Evolutionary conservation across 345 rosid species (phyloP).

Genomic region (Syzygium grande): DNA sequence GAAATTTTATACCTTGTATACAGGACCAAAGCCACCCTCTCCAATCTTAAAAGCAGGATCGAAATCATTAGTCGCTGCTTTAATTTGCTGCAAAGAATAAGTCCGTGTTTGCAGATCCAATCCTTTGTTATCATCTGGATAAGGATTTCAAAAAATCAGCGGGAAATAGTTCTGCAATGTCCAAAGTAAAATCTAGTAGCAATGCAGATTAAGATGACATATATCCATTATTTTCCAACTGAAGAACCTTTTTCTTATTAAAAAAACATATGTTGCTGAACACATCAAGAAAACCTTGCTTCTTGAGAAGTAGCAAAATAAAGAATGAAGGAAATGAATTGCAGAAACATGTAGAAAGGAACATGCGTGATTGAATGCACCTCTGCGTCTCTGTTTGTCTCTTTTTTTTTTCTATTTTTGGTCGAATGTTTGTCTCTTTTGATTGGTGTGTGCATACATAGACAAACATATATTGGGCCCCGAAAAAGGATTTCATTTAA

Average conservation of each 20-base stretch:
- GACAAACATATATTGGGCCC: background rate
- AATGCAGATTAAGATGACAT: background rate
- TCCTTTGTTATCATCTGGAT: background rate
- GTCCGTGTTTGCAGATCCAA: slow-evolving; percentile 21
- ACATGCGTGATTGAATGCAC: background rate
- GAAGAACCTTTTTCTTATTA: background rate
- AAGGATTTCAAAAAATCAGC: background rate
- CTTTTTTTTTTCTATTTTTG: too few relatives aligned
- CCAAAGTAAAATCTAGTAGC: background rate
- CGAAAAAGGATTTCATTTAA: background rate
- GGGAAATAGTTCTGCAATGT: background rate
- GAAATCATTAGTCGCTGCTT: slow-evolving; percentile 32
- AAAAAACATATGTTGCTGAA: background rate
- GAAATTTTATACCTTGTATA: slow-evolving; percentile 24
- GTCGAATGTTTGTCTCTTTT: background rate
- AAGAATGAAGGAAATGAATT: background rate
- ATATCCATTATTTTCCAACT: background rate
- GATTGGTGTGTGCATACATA: background rate
- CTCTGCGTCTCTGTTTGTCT: background rate
- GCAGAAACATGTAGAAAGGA: background rate
- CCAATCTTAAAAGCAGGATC: slow-evolving; percentile 29
- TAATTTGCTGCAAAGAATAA: slow-evolving; percentile 29
- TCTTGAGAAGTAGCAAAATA: background rate
- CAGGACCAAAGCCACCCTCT: slow-evolving; percentile 49
- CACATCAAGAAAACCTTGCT: background rate